Evolutionary conservation across 2,329 filamentous ascomycete genomes (phyloP), one percentile per base, ranked within the genome.

Genomic region (Colletotrichum sp.): DNA sequence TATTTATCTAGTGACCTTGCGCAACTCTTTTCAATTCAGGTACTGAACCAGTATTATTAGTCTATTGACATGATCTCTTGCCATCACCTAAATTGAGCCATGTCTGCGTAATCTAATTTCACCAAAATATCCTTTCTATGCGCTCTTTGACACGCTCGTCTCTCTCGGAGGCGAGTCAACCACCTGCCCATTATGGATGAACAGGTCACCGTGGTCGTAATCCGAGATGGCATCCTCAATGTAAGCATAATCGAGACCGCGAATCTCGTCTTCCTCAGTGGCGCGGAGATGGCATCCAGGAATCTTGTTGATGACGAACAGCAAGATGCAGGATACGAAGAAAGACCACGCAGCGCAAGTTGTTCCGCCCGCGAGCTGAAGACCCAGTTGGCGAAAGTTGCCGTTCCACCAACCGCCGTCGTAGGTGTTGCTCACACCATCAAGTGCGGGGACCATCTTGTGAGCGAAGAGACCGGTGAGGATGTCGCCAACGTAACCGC

Each of bases 401-500:
- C 85, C 84, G 68, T 90, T 84, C 83, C 86, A 87, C 87, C 87
- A 89, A 12, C 89, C 89, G 1, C 89, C 88, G 0, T 81, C 85
- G 32, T 88, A 86, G 0, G 85, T 78, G 7, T 82, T 80, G 26
- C 84, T 87, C 5, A 83, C 84, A 2, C 90, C 90, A 52, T 92
- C 90, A 16, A 92, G 85, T 8, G 87, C 86, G 3, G 87, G 86
- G 3, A 91, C 87, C 79, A 81, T 83, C 15, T 82, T 77, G 6
- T 89, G 87, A 0, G 91, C 90, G 68, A 92, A 92, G 34, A 92
- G 84, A 4, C 91, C 90, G 0, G 90, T 92, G 21, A 92, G 79
- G 64, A 92, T 85, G 38, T 89, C 87, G 18, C 90, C 91, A 1
- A 92, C 86, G 77, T 89, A 87, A 13, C 91, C 91, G n/a, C 90